phyloP scores from a whole-genome alignment of 805 yeast genomes.

The Metschnikowia amazonensis region DNA sequence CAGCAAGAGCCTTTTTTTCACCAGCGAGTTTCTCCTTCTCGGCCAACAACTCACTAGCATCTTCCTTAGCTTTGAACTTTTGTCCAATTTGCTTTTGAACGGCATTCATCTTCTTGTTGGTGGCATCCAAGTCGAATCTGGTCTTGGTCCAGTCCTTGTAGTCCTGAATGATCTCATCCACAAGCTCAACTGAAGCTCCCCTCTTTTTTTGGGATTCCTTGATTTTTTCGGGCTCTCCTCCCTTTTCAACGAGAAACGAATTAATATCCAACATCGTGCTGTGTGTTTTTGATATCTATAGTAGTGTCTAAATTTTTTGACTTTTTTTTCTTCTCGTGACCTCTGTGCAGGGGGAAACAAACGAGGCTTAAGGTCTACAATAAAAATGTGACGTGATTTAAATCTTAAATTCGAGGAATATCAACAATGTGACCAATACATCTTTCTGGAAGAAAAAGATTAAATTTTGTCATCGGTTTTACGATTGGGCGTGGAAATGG shows the following conservation, averaged over 20 bases:
- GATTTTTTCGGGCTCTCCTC: slow-evolving; percentile 90
- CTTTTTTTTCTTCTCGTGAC: background rate
- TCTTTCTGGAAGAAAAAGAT: too few species aligned
- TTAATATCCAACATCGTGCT: slow-evolving; percentile 82
- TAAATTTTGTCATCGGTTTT: too few species aligned
- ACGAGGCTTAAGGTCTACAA: background rate
- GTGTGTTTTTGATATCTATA: background rate
- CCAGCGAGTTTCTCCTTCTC: slow-evolving; percentile 73
- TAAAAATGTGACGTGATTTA: too few species aligned
- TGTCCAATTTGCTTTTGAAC: slow-evolving; percentile 90
- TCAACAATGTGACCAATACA: too few species aligned
- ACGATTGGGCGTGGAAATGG: background rate
- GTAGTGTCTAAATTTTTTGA: background rate
- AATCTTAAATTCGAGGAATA: too few species aligned
- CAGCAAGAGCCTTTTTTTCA: slow-evolving; percentile 63
- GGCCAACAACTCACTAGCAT: slow-evolving; percentile 76
- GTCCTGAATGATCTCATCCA: slow-evolving; percentile 88
- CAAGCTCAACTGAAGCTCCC: slow-evolving; percentile 90
- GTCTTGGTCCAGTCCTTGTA: slow-evolving; percentile 89
- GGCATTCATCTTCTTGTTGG: slow-evolving; percentile 83
- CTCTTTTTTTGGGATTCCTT: slow-evolving; percentile 89
- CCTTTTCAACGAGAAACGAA: slow-evolving; percentile 91
- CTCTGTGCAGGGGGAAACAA: background rate
- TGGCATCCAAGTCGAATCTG: slow-evolving; percentile 79
- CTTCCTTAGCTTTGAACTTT: slow-evolving; percentile 92